phyloP scores from a whole-genome alignment of 257 asterid genomes.

The Leptodermis oblonga region DNA sequence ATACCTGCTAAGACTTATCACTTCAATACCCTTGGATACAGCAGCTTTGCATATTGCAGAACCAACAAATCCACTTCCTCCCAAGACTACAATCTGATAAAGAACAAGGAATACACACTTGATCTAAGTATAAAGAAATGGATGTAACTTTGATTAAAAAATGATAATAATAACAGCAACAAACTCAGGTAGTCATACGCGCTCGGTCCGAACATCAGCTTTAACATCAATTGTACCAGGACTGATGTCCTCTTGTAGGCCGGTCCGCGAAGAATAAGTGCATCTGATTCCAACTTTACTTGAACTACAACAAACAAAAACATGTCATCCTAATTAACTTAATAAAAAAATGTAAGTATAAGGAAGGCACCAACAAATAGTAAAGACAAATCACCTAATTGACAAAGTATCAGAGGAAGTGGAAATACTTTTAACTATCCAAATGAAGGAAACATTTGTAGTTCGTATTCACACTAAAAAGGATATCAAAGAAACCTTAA shows the following conservation, averaged over 20 bases:
- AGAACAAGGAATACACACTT: constrained; percentile 9
- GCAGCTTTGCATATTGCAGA: constrained; percentile 99
- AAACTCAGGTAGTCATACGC: constrained; percentile 39
- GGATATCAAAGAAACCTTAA: neutral
- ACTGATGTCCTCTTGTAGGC: constrained; percentile 30
- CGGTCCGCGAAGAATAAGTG: constrained; percentile 59
- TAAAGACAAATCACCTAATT: neutral
- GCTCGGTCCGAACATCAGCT: constrained; percentile 83
- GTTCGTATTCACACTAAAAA: neutral
- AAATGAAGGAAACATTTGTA: neutral
- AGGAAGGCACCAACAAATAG: neutral
- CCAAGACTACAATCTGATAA: constrained; percentile 82
- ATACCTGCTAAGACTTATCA: constrained; percentile 95
- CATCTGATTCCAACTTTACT: constrained; percentile 49
- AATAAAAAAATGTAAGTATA: constrained; percentile 12
- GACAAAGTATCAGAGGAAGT: neutral
- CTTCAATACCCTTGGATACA: constrained; percentile 91
- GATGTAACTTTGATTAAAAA: neutral
- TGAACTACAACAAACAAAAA: constrained; percentile 30
- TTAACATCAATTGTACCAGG: constrained; percentile 67
- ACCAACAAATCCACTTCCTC: constrained; percentile 99
- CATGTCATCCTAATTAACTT: constrained; percentile 12
- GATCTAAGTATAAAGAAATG: neutral
- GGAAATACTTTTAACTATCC: neutral
- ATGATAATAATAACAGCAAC: neutral